These are phyloP conservation scores for Hymenoscyphus fraxineus DNA, from an alignment of 2,329 filamentous ascomycete genomes.

Conservation along the genomic window DNA sequence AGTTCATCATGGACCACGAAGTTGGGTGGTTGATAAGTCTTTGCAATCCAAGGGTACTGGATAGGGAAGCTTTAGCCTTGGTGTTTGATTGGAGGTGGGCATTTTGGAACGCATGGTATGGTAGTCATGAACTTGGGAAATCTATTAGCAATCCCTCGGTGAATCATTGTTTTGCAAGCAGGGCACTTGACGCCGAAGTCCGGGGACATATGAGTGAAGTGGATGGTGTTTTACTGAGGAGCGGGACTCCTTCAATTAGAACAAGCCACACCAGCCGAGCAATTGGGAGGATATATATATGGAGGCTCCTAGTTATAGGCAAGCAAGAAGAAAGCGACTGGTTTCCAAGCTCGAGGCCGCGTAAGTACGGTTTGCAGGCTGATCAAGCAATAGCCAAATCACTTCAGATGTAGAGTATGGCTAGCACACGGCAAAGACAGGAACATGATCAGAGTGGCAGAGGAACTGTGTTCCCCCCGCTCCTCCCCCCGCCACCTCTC, in stretches of 20 bases:
- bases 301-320: no score
- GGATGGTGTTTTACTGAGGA: background rate
- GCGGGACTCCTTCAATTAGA: background rate
- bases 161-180: background rate
- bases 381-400: no score
- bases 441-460: no score
- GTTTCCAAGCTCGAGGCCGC: no score
- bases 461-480: no score
- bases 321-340: no score
- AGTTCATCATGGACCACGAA: background rate
- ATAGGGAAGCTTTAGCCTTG: background rate
- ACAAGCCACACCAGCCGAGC: background rate
- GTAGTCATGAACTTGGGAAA: background rate
- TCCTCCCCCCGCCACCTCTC: no score
- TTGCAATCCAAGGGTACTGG: background rate
- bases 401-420: no score
- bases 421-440: no score
- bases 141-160: background rate
- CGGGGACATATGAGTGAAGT: background rate
- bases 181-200: background rate
- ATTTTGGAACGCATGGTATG: background rate
- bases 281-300: background rate
- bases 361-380: no score
- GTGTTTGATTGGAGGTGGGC: background rate
- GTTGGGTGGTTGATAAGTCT: background rate